These are phyloP conservation scores for Globisporangium okanoganense DNA, from an alignment of 352 stramenopile genomes.

Conservation along the genomic window DNA sequence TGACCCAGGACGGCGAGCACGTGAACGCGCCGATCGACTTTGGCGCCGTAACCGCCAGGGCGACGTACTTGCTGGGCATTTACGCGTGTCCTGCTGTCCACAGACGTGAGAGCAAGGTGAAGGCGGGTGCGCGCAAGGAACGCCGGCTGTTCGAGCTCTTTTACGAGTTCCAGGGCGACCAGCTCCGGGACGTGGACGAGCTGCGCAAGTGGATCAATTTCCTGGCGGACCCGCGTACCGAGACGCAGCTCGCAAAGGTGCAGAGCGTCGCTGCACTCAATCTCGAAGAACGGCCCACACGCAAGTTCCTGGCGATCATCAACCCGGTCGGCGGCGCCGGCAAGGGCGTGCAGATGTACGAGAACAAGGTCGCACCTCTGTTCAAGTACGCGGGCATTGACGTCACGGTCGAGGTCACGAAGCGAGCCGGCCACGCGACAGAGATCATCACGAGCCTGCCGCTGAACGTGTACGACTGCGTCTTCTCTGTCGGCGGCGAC, in stretches of 20 bases:
- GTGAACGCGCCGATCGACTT: constrained; percentile 21
- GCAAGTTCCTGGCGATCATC: constrained; percentile 65
- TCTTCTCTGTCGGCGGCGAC: constrained; percentile 69
- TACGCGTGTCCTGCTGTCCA: constrained; percentile 35
- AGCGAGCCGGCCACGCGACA: constrained; percentile 42
- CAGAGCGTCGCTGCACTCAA: constrained; percentile 30
- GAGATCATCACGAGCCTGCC: constrained; percentile 50
- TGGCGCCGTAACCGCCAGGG: constrained; percentile 1
- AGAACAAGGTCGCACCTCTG: constrained; percentile 49
- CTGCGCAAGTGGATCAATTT: constrained; percentile 43
- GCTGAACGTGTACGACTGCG: constrained; percentile 52
- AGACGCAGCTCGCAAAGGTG: constrained; percentile 16
- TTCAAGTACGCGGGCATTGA: constrained; percentile 53
- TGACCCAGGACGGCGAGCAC: constrained; percentile 38
- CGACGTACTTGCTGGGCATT: constrained; percentile 40
- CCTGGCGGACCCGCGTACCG: constrained; percentile 43
- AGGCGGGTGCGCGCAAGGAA: constrained; percentile 26
- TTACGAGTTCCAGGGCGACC: constrained; percentile 37
- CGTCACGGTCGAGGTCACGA: constrained; percentile 39
- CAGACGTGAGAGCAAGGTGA: constrained; percentile 15
- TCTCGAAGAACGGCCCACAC: constrained; percentile 13
- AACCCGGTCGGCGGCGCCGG: constrained; percentile 64
- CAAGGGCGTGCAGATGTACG: constrained; percentile 47
- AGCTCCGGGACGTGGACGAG: constrained; percentile 32
- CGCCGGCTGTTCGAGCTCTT: constrained; percentile 37